Evolutionary conservation across 176 grass and related monocot species (phyloP), one percentile per base, ranked within the genome.

Genomic region (Dendrocalamus sinicus): DNA sequence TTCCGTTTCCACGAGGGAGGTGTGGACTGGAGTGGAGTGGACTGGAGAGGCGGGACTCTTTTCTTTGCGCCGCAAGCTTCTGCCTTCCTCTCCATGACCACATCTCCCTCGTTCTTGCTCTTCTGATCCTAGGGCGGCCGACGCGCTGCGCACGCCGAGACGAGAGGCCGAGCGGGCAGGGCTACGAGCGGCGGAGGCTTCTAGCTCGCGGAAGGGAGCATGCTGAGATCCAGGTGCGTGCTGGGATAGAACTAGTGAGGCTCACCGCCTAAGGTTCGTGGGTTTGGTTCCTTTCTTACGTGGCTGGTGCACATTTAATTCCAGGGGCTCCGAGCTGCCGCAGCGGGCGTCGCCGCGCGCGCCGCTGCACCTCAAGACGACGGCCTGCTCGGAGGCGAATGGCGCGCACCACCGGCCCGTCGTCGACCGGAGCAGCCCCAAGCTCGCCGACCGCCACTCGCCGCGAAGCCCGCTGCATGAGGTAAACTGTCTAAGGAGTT

Each of bases 341-440:
- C 94, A 88, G 80, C 88, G 96, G 59, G 57, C 51, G 86, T 89
- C 90, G 15, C 90, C 94, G 73, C 93, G 96, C 30, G 91, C 81
- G 62, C 91, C 97, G 66, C 92, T 99, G 59, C 91, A 96, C 77
- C 88, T 99, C 67, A 94, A 92, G 87, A 90, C 90, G 46, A 91
- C 93, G 15, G 85, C 84, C 0, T 87, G 68, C 88, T 95, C 91
- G 1, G 96, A 94, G 0, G 77, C 94, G 60, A 96, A 99, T 47
- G 93, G 81, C 65, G 86, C 84, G 60, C 90, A 86, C 78, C 93
- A 95, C 83, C 88, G 90, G 8, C 44, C 72, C 28, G 24, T 78
- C 54, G 80, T 19, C 50, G 95, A 90, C 84, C 85, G 90, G 40
- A 32, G 68, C 78, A 98, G 95, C 89, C 96, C 93, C 70, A 96